Base-by-base conservation (phyloP, 2,329 filamentous ascomycete genomes). In the Talaromyces sp. region DNA sequence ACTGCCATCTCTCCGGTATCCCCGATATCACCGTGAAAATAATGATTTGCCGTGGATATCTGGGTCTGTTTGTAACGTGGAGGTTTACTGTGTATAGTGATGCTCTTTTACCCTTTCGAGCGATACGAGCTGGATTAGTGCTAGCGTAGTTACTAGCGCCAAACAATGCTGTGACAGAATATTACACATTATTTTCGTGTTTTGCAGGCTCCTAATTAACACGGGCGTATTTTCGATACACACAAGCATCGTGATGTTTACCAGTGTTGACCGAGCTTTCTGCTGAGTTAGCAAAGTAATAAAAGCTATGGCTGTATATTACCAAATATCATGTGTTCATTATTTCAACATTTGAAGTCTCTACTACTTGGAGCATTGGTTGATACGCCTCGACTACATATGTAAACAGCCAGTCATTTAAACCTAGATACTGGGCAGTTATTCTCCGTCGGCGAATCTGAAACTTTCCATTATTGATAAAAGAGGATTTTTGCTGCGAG, bases 21-120 rank as follows among this genome's bases (percentile, higher is more conserved):
- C 17, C 55, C 55, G 55, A 27, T 57, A 57, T 32, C 27, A 13
- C 55, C 55, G 55, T 9, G 4, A 57, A 57, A 57, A 30, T 11
- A 25, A 42, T 36, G 5, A 9, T 27, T 55, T 17, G 9, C 28
- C 30, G 17, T 22, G 25, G 2, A 10, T 55, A 6, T 36, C n/a
- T 32, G 33, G 15, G 5, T 13, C 22, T 54, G 5, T 32, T 53
- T 13, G 28, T 11, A 33, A 28, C 22, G n/a, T 55, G n/a, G 11
- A 19, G 15, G 5, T 19, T 42, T 15, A 56, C 15, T 44, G 19
- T 33, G 5, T 27, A 55, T 7, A 7, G 32, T 39, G 15, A 56
- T 8, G 36, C 32, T 15, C 54, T 39, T 56, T 42, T 57, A 32
- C 55, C 39, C 25, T 57, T 47, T 57, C 6, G 9, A 32, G 55